Evolutionary conservation across 345 rosid genomes (phyloP).

Genomic region (Erodium maritimum): DNA sequence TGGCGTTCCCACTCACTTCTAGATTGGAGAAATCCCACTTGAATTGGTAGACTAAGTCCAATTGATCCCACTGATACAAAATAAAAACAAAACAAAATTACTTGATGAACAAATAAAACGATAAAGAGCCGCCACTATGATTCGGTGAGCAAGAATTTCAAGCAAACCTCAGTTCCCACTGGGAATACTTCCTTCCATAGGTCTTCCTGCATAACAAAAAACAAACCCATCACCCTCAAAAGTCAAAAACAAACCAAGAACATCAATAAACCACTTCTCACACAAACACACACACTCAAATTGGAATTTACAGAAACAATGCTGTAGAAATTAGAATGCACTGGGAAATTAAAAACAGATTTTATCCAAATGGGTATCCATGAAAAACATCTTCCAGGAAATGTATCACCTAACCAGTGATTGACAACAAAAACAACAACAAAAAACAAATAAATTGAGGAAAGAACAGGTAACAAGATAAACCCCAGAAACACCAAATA

Average conservation of each 20-base stretch:
- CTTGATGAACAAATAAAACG: not conserved
- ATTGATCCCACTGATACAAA: slow-evolving; percentile 73
- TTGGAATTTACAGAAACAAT: not conserved
- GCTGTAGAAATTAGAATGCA: no score
- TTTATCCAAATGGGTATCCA: not conserved
- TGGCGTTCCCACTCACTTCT: slow-evolving; percentile 48
- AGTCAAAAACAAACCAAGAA: not conserved
- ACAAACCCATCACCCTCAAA: slow-evolving; percentile 4
- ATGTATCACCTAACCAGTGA: no score
- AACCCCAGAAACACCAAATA: not conserved
- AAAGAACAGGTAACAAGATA: not conserved
- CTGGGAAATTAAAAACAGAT: not conserved
- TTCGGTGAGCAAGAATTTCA: slow-evolving; percentile 4
- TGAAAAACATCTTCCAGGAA: no score
- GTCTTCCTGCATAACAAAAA: slow-evolving; percentile 52
- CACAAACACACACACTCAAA: not conserved
- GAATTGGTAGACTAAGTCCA: slow-evolving; percentile 56
- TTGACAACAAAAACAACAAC: no score
- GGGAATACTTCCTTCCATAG: slow-evolving; percentile 78
- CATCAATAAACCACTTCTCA: slow-evolving; percentile 2
- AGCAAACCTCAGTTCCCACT: slow-evolving; percentile 84
- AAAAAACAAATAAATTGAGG: no score
- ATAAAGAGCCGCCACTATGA: no score
- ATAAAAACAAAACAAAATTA: slow-evolving; percentile 5
- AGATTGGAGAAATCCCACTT: slow-evolving; percentile 83